Base-by-base conservation (phyloP, 306 rosid genomes). In the Fagus sylvatica region DNA sequence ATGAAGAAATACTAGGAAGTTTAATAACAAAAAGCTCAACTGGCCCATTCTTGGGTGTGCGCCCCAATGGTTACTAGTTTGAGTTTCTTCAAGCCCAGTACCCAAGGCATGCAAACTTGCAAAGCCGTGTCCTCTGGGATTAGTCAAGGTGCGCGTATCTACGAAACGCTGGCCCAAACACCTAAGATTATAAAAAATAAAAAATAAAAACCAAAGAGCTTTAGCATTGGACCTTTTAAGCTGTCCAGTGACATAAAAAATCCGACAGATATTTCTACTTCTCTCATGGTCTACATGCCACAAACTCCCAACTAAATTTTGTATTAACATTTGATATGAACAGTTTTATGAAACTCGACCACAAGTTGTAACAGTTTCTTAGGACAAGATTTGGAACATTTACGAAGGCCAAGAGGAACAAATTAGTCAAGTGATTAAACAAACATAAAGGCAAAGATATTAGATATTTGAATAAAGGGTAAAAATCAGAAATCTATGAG, bases 341-440 rank as follows among this genome's bases (percentile, higher is more conserved):
- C 8, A 60, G 81, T 62, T 79, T 53, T 54, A 48, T n/a, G 74
- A 53, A 48, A 32, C 72, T 74, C 75, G 53, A 61, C 78, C 64
- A 36, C 56, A 19, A 10, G n/a, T n/a, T 37, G 59, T n/a, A 70
- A 71, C 46, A 69, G 57, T 28, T 43, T 77, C 51, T 48, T 46
- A 40, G 60, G 60, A 78, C 33, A 17, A 65, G 78, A 57, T 65
- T 64, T 37, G 85, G 90, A 55, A 83, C 51, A 77, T n/a, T n/a
- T n/a, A n/a, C 79, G 53, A 90, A 86, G 53, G 94, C 93, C 79
- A 91, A 80, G 65, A 91, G n/a, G 93, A 90, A 80, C 84, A 80
- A 76, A 81, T 78, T 19, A 88, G 55, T 53, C 81, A 80, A 88
- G 90, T 9, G 84, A 81, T 7, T 89, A 80, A 71, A 87, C 28